Conservation (phyloP, 139 green algal genomes). For the Tetraselmis striata region DNA sequence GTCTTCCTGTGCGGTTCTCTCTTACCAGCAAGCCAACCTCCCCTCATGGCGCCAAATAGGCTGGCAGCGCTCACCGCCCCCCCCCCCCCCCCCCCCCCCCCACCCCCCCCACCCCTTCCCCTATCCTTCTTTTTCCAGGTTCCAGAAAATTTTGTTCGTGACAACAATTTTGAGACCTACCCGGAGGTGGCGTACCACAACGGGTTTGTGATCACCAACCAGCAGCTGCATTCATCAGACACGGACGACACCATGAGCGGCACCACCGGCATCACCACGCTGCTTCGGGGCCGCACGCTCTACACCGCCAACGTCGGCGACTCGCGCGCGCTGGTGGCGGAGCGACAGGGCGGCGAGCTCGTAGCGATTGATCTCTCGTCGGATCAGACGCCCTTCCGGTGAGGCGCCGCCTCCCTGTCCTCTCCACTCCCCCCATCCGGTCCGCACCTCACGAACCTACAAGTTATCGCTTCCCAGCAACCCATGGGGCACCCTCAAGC, state of each 20-base stretch:
- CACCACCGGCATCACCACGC: constrained; percentile 74
- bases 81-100: too few species aligned
- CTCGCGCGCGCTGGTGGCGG: constrained; percentile 73
- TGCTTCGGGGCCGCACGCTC: constrained; percentile 58
- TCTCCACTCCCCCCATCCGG: neutral
- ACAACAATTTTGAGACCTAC: constrained; percentile 21
- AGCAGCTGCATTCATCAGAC: constrained; percentile 57
- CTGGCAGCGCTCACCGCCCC: too few species aligned
- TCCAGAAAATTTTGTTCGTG: constrained; percentile 29
- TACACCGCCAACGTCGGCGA: constrained; percentile 90
- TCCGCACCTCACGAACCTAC: too few species aligned
- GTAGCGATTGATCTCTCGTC: constrained; percentile 52
- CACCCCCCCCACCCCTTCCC: too few species aligned
- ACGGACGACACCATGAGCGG: constrained; percentile 69
- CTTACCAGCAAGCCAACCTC: too few species aligned
- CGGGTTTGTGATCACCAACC: constrained; percentile 68
- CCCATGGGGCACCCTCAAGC: too few species aligned
- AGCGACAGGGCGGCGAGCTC: constrained; percentile 41
- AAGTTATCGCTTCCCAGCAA: too few species aligned
- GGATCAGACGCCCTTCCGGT: constrained; percentile 85
- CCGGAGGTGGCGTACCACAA: constrained; percentile 38
- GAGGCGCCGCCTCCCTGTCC: neutral
- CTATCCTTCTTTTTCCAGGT: too few species aligned
- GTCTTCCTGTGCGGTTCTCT: too few species aligned
- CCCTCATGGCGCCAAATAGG: too few species aligned